Conservation (phyloP, 768 basidiomycete genomes). For the Russula ochroleuca region DNA sequence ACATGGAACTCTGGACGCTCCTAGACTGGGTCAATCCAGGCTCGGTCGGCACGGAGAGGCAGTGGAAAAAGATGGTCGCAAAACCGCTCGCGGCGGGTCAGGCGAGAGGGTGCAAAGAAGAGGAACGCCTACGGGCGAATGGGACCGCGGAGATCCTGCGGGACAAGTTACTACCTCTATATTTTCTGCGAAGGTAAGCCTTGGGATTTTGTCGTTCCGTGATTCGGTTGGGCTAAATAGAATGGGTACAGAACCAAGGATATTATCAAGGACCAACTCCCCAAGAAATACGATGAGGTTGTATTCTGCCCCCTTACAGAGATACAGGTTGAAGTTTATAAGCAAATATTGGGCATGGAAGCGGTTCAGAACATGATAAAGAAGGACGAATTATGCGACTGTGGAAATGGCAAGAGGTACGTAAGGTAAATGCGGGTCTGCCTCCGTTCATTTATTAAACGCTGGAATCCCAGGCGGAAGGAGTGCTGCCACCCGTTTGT, state of each 20-base stretch:
- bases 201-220: not conserved
- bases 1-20: constrained; percentile 88
- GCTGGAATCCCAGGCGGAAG: constrained; percentile 45
- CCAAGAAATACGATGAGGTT: constrained; percentile 83
- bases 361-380: constrained; percentile 67
- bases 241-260: constrained; percentile 57
- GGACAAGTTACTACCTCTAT: constrained; percentile 67
- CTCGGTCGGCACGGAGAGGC: constrained; percentile 58
- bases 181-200: constrained; percentile 73
- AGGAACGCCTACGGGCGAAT: constrained; percentile 57
- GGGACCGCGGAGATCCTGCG: constrained; percentile 57
- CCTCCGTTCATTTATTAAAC: constrained; percentile 26
- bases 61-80: constrained; percentile 75
- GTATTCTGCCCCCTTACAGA: constrained; percentile 87
- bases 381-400: constrained; percentile 70
- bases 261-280: constrained; percentile 75
- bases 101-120: constrained; percentile 56
- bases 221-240: constrained; percentile 2
- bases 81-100: constrained; percentile 67
- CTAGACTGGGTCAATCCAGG: constrained; percentile 91
- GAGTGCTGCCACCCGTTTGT: constrained; percentile 51
- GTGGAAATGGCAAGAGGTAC: constrained; percentile 57
- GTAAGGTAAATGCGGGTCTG: constrained; percentile 19
- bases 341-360: constrained; percentile 56
- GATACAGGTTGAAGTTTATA: constrained; percentile 70